Conservation (phyloP, 306 rosid species). For the Ziziphus jujuba region DNA sequence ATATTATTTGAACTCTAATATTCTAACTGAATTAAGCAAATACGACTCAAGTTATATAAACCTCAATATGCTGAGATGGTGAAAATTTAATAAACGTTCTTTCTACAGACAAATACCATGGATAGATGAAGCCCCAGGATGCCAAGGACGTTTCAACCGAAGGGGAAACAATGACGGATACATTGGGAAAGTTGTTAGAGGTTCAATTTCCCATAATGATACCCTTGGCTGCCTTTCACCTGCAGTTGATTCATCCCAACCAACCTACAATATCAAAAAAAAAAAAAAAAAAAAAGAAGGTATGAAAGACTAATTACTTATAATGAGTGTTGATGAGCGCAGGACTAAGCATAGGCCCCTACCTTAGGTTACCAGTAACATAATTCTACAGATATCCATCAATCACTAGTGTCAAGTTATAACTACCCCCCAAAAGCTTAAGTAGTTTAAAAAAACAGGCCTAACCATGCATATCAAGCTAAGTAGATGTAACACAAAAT, state of each 20-base stretch:
- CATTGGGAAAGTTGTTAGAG: slow-evolving; percentile 88
- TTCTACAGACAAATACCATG: slow-evolving; percentile 44
- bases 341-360: not conserved
- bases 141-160: slow-evolving; percentile 85
- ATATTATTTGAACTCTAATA: not conserved
- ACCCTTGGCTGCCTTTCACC: slow-evolving; percentile 89
- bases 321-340: not conserved
- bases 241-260: slow-evolving; percentile 93
- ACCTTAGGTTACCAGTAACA: not conserved
- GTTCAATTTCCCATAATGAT: slow-evolving; percentile 92
- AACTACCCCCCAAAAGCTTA: too few species aligned
- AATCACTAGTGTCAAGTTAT: not conserved
- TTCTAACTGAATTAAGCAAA: not conserved
- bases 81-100: too few species aligned
- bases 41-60: too few species aligned
- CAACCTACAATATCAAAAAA: slow-evolving; percentile 45
- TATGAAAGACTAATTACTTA: not conserved
- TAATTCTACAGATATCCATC: not conserved
- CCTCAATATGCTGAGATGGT: too few species aligned
- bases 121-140: slow-evolving; percentile 71
- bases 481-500: too few species aligned
- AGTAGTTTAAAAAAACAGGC: too few species aligned
- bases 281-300: too few species aligned
- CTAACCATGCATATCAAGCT: too few species aligned
- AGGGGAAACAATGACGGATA: slow-evolving; percentile 88